Evolutionary conservation across 768 basidiomycete genomes (phyloP).

Genomic region (Rubroboletus satanas): DNA sequence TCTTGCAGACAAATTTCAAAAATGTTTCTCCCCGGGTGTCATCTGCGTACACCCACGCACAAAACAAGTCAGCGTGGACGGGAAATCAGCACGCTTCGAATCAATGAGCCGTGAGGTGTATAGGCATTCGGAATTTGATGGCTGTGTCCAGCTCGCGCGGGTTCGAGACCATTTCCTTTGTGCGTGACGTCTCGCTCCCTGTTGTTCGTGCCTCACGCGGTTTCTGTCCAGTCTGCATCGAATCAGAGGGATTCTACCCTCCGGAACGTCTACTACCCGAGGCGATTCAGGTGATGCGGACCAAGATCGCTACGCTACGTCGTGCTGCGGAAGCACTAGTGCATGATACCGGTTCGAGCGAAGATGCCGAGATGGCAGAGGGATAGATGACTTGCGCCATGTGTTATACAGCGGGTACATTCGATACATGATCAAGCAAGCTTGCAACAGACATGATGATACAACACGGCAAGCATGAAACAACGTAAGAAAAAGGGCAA

Average conservation of each 20-base stretch:
- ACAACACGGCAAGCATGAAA: background rate
- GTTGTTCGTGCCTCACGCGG: background rate
- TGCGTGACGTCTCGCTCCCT: constrained; percentile 37
- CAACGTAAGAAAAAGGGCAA: background rate
- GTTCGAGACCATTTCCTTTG: constrained; percentile 93
- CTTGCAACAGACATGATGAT: background rate
- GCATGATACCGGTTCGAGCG: constrained; percentile 38
- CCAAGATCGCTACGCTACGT: constrained; percentile 63
- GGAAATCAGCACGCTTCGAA: constrained; percentile 70
- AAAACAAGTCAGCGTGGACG: constrained; percentile 58
- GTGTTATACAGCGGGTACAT: background rate
- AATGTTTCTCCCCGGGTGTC: constrained; percentile 85
- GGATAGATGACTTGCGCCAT: constrained; percentile 15
- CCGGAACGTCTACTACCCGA: constrained; percentile 83
- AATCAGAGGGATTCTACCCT: constrained; percentile 85
- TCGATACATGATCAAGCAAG: background rate
- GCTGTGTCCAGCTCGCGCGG: constrained; percentile 75
- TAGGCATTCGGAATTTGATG: constrained; percentile 86
- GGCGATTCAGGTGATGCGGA: constrained; percentile 75
- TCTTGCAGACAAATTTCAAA: constrained; percentile 76
- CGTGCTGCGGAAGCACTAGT: constrained; percentile 57
- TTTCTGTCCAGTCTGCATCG: constrained; percentile 65
- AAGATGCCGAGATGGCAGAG: constrained; percentile 55
- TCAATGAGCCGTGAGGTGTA: constrained; percentile 90
- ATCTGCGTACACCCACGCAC: constrained; percentile 59